Base-by-base conservation (phyloP, 495 filamentous ascomycete genomes). In the Daldinia bambusicola region DNA sequence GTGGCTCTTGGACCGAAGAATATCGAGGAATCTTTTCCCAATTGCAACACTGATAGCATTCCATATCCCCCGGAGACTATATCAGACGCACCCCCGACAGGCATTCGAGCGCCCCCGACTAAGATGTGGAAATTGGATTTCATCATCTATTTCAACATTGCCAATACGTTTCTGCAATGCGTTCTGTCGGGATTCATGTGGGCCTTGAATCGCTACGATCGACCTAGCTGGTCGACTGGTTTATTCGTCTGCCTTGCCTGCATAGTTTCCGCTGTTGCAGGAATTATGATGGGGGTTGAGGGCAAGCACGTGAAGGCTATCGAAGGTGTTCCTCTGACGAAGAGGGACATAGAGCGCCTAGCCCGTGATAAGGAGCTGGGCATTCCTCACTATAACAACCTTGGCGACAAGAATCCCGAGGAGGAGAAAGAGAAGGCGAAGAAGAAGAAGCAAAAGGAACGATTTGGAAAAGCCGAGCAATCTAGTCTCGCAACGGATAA, bases 151-250 rank as follows among this genome's bases (percentile, higher is more conserved):
- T 80, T 83, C 50, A 92, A 91, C 75, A 83, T 92, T 7, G 78
- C 81, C 75, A 95, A 96, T 75, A 94, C 92, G 0, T 87, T 95
- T 70, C 84, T 93, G 10, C 93, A 95, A 76, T 80, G 76, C 34
- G 84, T 84, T 3, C 82, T 97, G 2, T 91, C 89, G 16, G 86
- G 84, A 4, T 90, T 92, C 77, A 95, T 95, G 93, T 95, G 91
- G 91, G 89, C 85, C 0, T 81, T 89, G 76, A 91, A 93, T 72
- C 80, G 93, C 18, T 88, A 86, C 75, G 78, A 88, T 13, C 83
- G 93, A 31, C 92, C 93, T 2, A 83, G 83, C 16, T 94, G 92
- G 91, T 82, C 85, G 6, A 94, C 91, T 1, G 93, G 92, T 1
- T 73, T 90, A 8, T 90, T 95, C 74, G 89, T 95, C 3, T 89